phyloP scores from a whole-genome alignment of 2,329 filamentous ascomycete genomes.

The Fusarium camptoceras region DNA sequence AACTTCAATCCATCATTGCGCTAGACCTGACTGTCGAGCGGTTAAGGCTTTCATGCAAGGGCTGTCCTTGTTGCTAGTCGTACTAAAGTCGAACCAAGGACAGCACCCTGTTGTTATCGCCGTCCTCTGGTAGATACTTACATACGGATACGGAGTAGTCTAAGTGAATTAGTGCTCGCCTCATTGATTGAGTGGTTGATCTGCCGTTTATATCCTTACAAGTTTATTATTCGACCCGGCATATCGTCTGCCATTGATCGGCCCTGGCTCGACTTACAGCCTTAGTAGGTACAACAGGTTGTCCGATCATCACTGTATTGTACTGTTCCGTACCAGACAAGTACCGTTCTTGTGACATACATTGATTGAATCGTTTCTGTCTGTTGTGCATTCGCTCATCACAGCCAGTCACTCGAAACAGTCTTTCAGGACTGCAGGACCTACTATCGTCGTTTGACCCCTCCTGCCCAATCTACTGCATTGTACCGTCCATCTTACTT shows the following conservation, averaged over 20 bases:
- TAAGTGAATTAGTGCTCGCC: conserved; percentile 10
- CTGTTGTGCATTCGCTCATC: conserved; percentile 24
- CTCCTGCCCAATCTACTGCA: conserved; percentile 19
- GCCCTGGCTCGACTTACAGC: conserved; percentile 4
- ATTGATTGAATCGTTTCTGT: conserved; percentile 12
- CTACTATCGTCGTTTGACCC: conserved; percentile 30
- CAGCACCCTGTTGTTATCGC: conserved; percentile 20
- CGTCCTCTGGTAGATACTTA: neutral
- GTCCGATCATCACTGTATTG: conserved; percentile 27
- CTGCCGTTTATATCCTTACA: conserved; percentile 3
- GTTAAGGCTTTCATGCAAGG: conserved; percentile 36
- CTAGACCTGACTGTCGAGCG: conserved; percentile 21
- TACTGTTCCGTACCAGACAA: conserved; percentile 26
- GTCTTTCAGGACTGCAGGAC: conserved; percentile 9
- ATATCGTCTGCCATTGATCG: conserved; percentile 25
- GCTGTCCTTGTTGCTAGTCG: conserved; percentile 27
- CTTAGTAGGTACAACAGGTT: neutral
- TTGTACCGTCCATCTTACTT: conserved; percentile 28
- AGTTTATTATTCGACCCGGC: conserved; percentile 20
- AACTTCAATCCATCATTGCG: conserved; percentile 11
- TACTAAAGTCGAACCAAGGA: conserved; percentile 18
- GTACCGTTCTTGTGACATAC: conserved; percentile 26
- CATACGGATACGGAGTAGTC: too few species aligned
- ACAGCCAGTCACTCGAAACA: conserved; percentile 4
- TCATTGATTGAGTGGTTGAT: conserved; percentile 29